phyloP scores from a whole-genome alignment of 176 grass and related monocot genomes.

The Rhipidocladum racemiflorum region DNA sequence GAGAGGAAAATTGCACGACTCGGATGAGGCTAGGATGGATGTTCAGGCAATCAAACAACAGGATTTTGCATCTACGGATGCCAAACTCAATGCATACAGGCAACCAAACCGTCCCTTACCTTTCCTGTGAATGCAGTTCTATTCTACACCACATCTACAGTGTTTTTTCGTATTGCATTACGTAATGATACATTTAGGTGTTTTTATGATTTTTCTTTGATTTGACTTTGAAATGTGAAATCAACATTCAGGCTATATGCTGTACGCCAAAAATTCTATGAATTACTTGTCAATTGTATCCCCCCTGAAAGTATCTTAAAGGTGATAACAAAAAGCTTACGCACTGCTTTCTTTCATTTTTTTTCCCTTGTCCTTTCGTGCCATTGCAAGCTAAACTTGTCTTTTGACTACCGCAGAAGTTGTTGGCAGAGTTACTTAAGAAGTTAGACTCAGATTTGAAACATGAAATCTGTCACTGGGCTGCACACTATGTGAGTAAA shows the following conservation, averaged over 20 bases:
- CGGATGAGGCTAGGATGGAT: too few species aligned
- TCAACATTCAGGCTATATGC: conserved; percentile 63
- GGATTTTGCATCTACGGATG: too few species aligned
- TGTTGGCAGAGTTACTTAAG: conserved; percentile 82
- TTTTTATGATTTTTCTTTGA: background rate
- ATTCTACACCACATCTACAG: background rate
- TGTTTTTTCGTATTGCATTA: background rate
- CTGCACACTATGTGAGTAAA: conserved; percentile 92
- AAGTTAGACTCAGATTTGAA: conserved; percentile 94
- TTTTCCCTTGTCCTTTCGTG: background rate
- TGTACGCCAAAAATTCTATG: conserved; percentile 94
- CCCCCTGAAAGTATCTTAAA: conserved; percentile 96
- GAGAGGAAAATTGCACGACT: too few species aligned
- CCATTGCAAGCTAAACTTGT: conserved; percentile 19
- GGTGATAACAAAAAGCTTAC: conserved; percentile 60
- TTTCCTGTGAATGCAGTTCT: background rate
- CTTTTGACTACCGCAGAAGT: conserved; percentile 56
- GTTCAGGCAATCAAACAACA: too few species aligned
- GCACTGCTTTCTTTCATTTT: conserved; percentile 19
- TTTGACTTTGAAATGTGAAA: conserved; percentile 15
- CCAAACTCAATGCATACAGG: too few species aligned
- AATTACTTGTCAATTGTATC: conserved; percentile 96
- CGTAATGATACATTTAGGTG: background rate
- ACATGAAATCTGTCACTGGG: conserved; percentile 97
- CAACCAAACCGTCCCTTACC: too few species aligned